Percentiles rank a stretch among this genome's conserved stretches.
Evolutionary conservation across 495 filamentous ascomycete species (phyloP).

Genomic region (Terfezia boudieri): DNA sequence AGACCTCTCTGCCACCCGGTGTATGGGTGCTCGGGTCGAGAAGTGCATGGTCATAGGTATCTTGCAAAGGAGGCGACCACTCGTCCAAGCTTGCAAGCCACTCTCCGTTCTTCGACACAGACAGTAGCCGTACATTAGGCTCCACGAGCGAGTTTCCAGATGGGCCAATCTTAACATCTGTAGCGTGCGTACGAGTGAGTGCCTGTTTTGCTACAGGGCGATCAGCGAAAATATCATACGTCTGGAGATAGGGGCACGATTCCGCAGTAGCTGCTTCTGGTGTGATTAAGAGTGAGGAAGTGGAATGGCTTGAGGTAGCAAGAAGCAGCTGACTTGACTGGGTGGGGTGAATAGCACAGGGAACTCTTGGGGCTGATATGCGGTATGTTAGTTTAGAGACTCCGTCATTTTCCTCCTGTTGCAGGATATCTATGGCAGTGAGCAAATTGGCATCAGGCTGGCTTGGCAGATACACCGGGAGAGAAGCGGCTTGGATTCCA

Average conservation of each 20-base stretch:
- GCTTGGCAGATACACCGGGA: background rate
- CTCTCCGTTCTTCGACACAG: slow-evolving; percentile 51
- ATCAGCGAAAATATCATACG: slow-evolving; percentile 53
- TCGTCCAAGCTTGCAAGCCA: slow-evolving; percentile 87
- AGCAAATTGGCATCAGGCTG: background rate
- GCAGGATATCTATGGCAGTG: background rate
- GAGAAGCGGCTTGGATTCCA: slow-evolving; percentile 42
- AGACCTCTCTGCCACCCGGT: slow-evolving; percentile 38
- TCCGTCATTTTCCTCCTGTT: background rate
- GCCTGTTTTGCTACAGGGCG: slow-evolving; percentile 64
- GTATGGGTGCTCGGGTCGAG: slow-evolving; percentile 16
- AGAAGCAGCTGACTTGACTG: slow-evolving; percentile 36
- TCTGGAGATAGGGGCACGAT: slow-evolving; percentile 43
- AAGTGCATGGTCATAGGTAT: slow-evolving; percentile 10
- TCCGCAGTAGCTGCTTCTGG: background rate
- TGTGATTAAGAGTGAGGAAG: slow-evolving; percentile 21
- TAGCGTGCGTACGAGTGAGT: slow-evolving; percentile 65
- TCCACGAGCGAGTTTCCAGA: slow-evolving; percentile 44
- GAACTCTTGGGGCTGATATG: slow-evolving; percentile 3
- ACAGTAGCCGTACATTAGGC: slow-evolving; percentile 49
- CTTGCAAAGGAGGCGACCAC: slow-evolving; percentile 45
- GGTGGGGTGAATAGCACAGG: slow-evolving; percentile 34
- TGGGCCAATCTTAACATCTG: slow-evolving; percentile 49
- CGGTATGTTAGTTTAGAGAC: background rate
- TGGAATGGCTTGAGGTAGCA: slow-evolving; percentile 23